Evolutionary conservation across 768 basidiomycete species (phyloP), one percentile per base, ranked within the genome.

Genomic region (Exidia glandulosa): DNA sequence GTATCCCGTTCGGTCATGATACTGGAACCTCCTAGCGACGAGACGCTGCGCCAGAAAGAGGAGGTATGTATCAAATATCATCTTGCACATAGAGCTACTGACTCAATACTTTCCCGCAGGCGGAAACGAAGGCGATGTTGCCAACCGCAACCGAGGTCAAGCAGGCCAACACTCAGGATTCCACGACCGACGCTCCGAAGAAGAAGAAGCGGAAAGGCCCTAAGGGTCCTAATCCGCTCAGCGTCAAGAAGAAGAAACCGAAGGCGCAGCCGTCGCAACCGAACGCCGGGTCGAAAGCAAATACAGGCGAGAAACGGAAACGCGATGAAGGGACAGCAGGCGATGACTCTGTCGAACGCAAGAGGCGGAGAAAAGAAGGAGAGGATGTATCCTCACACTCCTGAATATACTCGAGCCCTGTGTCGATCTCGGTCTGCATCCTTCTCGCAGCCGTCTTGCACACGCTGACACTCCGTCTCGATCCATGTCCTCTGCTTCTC

Each of bases 1-100:
- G 79, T 96, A 62, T 94, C 92, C 67, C 88, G 90, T 32, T 84
- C 90, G 1, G 95, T 98, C 12, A 85, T 96, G 81, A 83, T 99
- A 23, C 79, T 98, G 29, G 94, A 95, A 70, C 91, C 92, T 6
- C 90, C 92, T 0, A 90, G 88, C 63, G 83, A 89, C 59, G 77
- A 77, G 2, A 98, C 94, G 1, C 67, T 92, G 12, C 69, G 76
- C 57, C 78, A 77, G 48, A 97, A 97, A 71, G 77, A 78, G 57
- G 66, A 71, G 66, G 89, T 83, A 65, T 60, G 78, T 71, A 47
- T 52, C 58, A 52, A 34, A 34, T 4, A 14, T 30, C 47, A 33
- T 29, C 25, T 14, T 47, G 23, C 50, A n/a, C 29, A 9, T 30
- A 48, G 29, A 29, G 60, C 32, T 63, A 64, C 14, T 63, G 1